These are phyloP conservation scores for Amylocarpus encephaloides DNA, from an alignment of 2,329 filamentous ascomycete genomes.

Conservation along the genomic window DNA sequence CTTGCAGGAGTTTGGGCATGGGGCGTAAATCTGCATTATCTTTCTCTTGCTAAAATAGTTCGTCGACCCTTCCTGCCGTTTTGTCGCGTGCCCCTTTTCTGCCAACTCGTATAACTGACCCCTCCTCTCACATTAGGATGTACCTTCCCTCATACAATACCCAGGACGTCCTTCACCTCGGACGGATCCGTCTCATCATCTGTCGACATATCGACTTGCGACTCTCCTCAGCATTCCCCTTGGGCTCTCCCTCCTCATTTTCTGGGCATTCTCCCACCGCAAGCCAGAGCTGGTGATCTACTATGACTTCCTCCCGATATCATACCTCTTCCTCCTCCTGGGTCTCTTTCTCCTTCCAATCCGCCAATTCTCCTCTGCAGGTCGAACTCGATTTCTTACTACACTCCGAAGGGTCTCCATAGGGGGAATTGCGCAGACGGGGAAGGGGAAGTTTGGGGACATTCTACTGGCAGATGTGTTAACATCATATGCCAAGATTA, in stretches of 20 bases:
- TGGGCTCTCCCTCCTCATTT: constrained; percentile 64
- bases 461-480: constrained; percentile 88
- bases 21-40: constrained; percentile 85
- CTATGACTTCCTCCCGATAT: constrained; percentile 82
- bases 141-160: constrained; percentile 80
- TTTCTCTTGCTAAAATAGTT: constrained; percentile 70
- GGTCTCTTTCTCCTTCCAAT: constrained; percentile 68
- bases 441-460: constrained; percentile 92
- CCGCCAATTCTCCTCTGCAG: constrained; percentile 59
- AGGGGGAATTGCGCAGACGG: constrained; percentile 77
- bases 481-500: constrained; percentile 88
- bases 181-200: constrained; percentile 67
- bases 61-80: constrained; percentile 21
- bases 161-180: constrained; percentile 61
- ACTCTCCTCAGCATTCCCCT: constrained; percentile 69
- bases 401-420: constrained; percentile 73
- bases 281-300: constrained; percentile 61
- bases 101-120: constrained; percentile 15
- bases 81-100: constrained; percentile 2
- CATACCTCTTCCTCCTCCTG: constrained; percentile 68
- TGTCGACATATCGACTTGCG: constrained; percentile 81
- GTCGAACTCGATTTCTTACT: constrained; percentile 67
- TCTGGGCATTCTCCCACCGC: constrained; percentile 76
- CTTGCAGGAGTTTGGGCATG: constrained; percentile 83
- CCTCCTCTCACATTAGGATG: constrained; percentile 47